Base-by-base conservation (phyloP, 345 rosid genomes). In the Melaleuca quinquenervia region DNA sequence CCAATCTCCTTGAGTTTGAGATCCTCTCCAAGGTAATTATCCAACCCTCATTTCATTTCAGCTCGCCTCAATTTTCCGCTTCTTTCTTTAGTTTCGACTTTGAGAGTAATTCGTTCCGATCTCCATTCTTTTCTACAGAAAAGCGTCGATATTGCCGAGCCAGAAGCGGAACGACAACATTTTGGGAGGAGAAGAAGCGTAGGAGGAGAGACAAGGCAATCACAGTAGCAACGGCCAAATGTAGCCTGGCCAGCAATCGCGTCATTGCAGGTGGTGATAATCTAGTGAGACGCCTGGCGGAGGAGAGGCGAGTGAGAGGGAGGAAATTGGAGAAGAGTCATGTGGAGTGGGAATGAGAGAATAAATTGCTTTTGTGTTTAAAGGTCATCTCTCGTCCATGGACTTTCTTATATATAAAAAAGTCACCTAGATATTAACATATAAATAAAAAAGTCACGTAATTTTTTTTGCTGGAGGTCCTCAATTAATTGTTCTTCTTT, bases 1-100 rank as follows among this genome's bases (percentile, higher is more conserved):
- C 96, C 52, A 89, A 92, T 22, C 93, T 94, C 90, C 94, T 96
- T 44, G 98, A 96, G 87, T 93, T 98, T 27, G 96, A 96, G 88
- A 92, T 93, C 88, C 90, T 93, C 80, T 87, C 91, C 48, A 90
- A 89, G 76, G 89, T 86, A 85, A 41, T 60, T 50, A 88, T 89
- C 93, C 87, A 94, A 93, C 86, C 89, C 24, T 16, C 32, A 44
- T 20, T n/a, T 36, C 36, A 41, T 26, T 84, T 55, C 45, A 9
- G 29, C 75, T 41, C 29, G 27, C 44, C 8, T 8, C 11, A 18
- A 70, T 8, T 21, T 32, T 44, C 50, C 22, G 15, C 58, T 45
- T 21, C 7, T 24, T 51, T 32, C 60, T 3, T 41, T 52, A 15
- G 24, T 41, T 52, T 20, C 60, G 52, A 74, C 21, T 41, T 36